These are phyloP conservation scores for Trifolium repens DNA, from an alignment of 306 rosid genomes.

Conservation along the genomic window DNA sequence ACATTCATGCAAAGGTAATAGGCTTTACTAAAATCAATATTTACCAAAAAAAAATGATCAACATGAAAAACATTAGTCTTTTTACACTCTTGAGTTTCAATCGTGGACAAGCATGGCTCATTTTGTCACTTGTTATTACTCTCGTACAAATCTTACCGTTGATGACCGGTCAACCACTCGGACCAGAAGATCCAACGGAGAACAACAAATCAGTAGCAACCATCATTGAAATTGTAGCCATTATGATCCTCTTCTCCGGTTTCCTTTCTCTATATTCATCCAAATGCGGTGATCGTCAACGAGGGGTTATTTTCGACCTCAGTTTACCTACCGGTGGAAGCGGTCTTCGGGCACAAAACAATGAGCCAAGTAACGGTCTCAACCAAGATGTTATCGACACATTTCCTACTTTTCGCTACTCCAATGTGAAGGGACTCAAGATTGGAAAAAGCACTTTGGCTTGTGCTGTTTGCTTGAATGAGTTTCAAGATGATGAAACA, in stretches of 20 bases:
- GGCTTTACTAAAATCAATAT: not conserved
- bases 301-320: constrained; percentile 20
- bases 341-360: not conserved
- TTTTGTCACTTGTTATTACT: constrained; percentile 13
- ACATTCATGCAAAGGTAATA: constrained; percentile 31
- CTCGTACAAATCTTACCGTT: constrained; percentile 5
- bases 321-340: not conserved
- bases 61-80: constrained; percentile 6
- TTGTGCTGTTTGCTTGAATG: constrained; percentile 86
- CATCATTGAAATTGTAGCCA: constrained; percentile 55
- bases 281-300: constrained; percentile 52
- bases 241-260: constrained; percentile 63
- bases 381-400: constrained; percentile 58
- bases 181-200: not conserved
- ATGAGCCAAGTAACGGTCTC: constrained; percentile 51
- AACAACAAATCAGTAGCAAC: constrained; percentile 49
- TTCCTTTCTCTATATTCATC: constrained; percentile 77
- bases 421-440: constrained; percentile 66
- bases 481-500: constrained; percentile 68
- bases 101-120: constrained; percentile 20
- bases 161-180: constrained; percentile 43
- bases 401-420: constrained; percentile 74
- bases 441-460: constrained; percentile 62
- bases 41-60: not conserved
- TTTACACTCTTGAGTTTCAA: not conserved